These are phyloP conservation scores for Fusarium brevicatenulatum DNA, from an alignment of 2,329 filamentous ascomycete species.

Conservation along the genomic window DNA sequence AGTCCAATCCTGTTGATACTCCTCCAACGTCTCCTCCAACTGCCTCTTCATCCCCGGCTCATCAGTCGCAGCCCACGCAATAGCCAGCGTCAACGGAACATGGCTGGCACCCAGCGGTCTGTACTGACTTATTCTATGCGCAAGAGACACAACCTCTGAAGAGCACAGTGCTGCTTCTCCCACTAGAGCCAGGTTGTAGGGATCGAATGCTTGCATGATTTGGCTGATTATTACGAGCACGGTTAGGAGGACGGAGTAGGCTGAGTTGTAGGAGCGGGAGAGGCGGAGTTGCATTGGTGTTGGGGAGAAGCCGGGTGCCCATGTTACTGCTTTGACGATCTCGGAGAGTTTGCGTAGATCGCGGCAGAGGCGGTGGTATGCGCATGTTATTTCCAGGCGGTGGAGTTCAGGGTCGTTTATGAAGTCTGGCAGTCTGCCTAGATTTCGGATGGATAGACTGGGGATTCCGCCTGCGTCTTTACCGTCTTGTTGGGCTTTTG, in stretches of 20 bases:
- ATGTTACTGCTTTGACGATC: constrained; percentile 25
- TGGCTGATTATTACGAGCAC: constrained; percentile 22
- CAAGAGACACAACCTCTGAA: constrained; percentile 23
- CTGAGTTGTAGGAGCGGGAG: constrained; percentile 16
- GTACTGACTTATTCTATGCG: constrained; percentile 13
- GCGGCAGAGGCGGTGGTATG: constrained; percentile 22
- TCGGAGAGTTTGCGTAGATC: constrained; percentile 27
- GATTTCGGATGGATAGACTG: constrained; percentile 23
- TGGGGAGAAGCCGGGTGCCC: constrained; percentile 8
- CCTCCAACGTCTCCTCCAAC: constrained; percentile 11
- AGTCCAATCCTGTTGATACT: constrained; percentile 32
- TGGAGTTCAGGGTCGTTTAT: constrained; percentile 32
- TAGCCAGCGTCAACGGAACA: constrained; percentile 19
- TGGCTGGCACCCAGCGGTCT: constrained; percentile 29
- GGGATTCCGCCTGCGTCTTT: constrained; percentile 19
- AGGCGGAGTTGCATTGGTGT: constrained; percentile 26
- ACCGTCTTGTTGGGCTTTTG: not conserved
- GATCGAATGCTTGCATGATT: constrained; percentile 35
- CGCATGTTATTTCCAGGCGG: constrained; percentile 32
- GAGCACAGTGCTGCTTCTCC: constrained; percentile 25
- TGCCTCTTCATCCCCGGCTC: constrained; percentile 22
- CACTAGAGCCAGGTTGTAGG: constrained; percentile 14
- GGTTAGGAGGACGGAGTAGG: constrained; percentile 17
- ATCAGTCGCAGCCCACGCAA: constrained; percentile 33
- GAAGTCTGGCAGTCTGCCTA: constrained; percentile 28